Conservation (phyloP, 805 yeast genomes). For the Yueomyces sinensis region DNA sequence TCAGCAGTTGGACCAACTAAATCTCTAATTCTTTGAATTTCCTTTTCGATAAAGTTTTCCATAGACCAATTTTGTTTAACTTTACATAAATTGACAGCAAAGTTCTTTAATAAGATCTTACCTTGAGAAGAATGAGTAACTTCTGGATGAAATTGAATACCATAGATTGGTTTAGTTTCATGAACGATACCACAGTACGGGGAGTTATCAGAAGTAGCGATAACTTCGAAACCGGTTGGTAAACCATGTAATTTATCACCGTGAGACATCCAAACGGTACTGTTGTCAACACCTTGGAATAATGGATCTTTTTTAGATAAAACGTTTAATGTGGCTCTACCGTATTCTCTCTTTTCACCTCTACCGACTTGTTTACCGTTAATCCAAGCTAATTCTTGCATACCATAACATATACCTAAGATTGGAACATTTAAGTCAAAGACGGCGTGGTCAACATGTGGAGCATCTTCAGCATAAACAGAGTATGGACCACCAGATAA, state of each 20-base stretch:
- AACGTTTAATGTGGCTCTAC: slow-evolving; percentile 83
- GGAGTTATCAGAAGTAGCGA: slow-evolving; percentile 87
- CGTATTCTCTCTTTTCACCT: slow-evolving; percentile 96
- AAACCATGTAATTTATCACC: slow-evolving; percentile 89
- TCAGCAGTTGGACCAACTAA: slow-evolving; percentile 96
- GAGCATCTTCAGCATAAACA: slow-evolving; percentile 88
- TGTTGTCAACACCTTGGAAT: slow-evolving; percentile 82
- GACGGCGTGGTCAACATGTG: slow-evolving; percentile 92
- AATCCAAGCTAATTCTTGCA: slow-evolving; percentile 98
- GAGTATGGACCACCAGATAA: slow-evolving; percentile 97
- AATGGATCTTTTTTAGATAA: slow-evolving; percentile 53
- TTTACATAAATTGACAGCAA: slow-evolving; percentile 82
- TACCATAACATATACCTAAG: slow-evolving; percentile 96
- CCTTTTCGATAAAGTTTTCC: slow-evolving; percentile 96
- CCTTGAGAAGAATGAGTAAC: slow-evolving; percentile 94
- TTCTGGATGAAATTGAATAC: slow-evolving; percentile 98
- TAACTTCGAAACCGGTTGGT: slow-evolving; percentile 78
- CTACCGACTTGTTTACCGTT: slow-evolving; percentile 84
- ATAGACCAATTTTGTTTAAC: slow-evolving; percentile 91
- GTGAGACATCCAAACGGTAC: slow-evolving; percentile 99
- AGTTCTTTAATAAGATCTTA: slow-evolving; percentile 73
- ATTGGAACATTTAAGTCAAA: slow-evolving; percentile 88
- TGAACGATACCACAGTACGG: slow-evolving; percentile 90
- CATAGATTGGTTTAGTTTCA: slow-evolving; percentile 61
- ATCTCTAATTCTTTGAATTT: slow-evolving; percentile 79